phyloP scores from a whole-genome alignment of 148 eudicot genomes.

The Vaccinium macrocarpon region DNA sequence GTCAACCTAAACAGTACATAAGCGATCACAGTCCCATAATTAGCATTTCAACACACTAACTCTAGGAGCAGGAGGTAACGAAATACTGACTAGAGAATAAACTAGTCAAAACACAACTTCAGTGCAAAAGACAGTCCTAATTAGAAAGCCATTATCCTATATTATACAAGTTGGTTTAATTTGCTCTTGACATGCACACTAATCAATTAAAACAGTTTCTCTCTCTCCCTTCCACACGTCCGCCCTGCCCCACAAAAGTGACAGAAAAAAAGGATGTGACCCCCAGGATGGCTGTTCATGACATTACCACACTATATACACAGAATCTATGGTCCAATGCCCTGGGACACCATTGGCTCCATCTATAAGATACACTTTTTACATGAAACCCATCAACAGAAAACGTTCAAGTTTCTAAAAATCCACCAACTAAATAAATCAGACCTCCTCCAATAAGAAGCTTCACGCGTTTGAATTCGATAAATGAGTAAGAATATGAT shows the following conservation, averaged over 20 bases:
- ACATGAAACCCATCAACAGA: neutral
- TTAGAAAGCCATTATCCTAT: neutral
- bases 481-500: neutral
- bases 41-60: neutral
- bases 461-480: neutral
- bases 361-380: neutral
- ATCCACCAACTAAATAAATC: neutral
- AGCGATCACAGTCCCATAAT: neutral
- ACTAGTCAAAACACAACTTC: neutral
- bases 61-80: neutral
- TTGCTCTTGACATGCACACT: neutral
- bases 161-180: neutral
- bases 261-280: neutral
- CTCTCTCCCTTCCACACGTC: neutral
- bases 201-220: neutral
- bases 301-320: neutral
- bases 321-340: slow-evolving; percentile 1
- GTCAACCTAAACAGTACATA: slow-evolving; percentile 52
- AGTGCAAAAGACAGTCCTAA: neutral
- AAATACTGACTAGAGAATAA: neutral
- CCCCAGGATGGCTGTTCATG: slow-evolving; percentile 6
- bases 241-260: neutral
- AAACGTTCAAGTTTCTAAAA: neutral
- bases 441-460: neutral
- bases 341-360: neutral